Conservation (phyloP, 2,329 filamentous ascomycete species). For the Aspergillus brasiliensis region DNA sequence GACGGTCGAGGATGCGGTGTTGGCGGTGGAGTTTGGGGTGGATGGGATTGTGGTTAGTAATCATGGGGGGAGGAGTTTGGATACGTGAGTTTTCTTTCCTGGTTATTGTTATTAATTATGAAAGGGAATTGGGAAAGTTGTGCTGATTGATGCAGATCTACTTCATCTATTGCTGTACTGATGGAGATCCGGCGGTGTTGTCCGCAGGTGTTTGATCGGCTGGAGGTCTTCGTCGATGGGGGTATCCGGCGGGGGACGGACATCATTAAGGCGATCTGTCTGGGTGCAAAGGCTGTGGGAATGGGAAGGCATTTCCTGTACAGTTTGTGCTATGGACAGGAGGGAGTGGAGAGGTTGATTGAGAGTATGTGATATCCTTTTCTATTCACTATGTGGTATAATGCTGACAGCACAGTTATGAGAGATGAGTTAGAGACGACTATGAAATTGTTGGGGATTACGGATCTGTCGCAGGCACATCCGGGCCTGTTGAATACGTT, state of each 20-base stretch:
- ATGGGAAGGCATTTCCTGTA: slow-evolving; percentile 57
- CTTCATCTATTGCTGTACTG: slow-evolving; percentile 54
- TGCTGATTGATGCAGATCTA: slow-evolving; percentile 28
- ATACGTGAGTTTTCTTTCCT: slow-evolving; percentile 37
- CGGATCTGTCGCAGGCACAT: slow-evolving; percentile 9
- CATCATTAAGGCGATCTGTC: slow-evolving; percentile 56
- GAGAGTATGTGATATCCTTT: slow-evolving; percentile 52
- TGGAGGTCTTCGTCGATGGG: slow-evolving; percentile 58
- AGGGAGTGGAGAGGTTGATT: slow-evolving; percentile 57
- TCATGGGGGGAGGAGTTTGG: slow-evolving; percentile 60
- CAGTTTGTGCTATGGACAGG: slow-evolving; percentile 56
- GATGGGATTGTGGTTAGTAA: slow-evolving; percentile 61
- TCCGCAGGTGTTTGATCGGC: slow-evolving; percentile 52
- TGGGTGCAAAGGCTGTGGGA: slow-evolving; percentile 58
- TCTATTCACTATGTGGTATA: background rate
- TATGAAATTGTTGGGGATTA: slow-evolving; percentile 13
- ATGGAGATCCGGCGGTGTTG: slow-evolving; percentile 55
- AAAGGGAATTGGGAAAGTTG: background rate
- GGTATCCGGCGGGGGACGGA: slow-evolving; percentile 58
- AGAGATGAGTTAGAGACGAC: slow-evolving; percentile 12
- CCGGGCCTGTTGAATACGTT: slow-evolving; percentile 10
- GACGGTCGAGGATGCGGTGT: slow-evolving; percentile 57
- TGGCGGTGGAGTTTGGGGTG: slow-evolving; percentile 53
- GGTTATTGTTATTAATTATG: background rate
- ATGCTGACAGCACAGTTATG: slow-evolving; percentile 6